Evolutionary conservation across 2,329 filamentous ascomycete genomes (phyloP), one percentile per base, ranked within the genome.

Genomic region (Nothopassalora personata): DNA sequence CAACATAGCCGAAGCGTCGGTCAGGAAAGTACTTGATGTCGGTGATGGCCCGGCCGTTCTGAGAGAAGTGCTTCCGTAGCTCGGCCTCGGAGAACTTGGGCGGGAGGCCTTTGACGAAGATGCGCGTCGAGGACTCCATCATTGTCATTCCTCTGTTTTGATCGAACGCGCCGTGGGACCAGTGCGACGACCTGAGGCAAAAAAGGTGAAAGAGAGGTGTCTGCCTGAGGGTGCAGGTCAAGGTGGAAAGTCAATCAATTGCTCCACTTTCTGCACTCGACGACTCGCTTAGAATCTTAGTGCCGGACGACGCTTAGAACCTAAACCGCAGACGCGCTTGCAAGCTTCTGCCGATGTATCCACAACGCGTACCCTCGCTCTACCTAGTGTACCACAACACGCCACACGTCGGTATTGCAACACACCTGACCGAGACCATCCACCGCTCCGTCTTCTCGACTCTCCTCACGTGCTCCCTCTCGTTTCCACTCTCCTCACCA

Each of bases 1-100:
- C 94, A 60, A 99, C 86, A 81, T 96, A 99, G 68, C 92, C 94
- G 75, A 99, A 97, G 67, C 92, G 85, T 69, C 94, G 86, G 70
- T 91, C 86, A 5, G 90, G 85, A 71, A 97, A 90, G 72, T 97
- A 84, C 81, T 96, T 96, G 69, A 91, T 85, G 77, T 99, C 94
- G 55, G 93, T 97, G 71, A 97, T 85, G 64, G 88, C 80, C 63
- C 84, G 84, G 62, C 87, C 87, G 68, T 84, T 82, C 30, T 67
- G 64, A 60, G 88, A 84, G 75, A 99, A 99, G 77, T 97, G 92
- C 72, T 90, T 91, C 72, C 86, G 86, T 72, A 97, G 89, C 66
- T 95, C 89, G 55, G 87, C 86, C 76, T 95, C 91, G 11, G 86
- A 87, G 69, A 96, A 88, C 57, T 84, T 89, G 34, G 91, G 91